Evolutionary conservation across 306 rosid genomes (phyloP), one percentile per base, ranked within the genome.

Genomic region (Oxytropis ochrocephala): DNA sequence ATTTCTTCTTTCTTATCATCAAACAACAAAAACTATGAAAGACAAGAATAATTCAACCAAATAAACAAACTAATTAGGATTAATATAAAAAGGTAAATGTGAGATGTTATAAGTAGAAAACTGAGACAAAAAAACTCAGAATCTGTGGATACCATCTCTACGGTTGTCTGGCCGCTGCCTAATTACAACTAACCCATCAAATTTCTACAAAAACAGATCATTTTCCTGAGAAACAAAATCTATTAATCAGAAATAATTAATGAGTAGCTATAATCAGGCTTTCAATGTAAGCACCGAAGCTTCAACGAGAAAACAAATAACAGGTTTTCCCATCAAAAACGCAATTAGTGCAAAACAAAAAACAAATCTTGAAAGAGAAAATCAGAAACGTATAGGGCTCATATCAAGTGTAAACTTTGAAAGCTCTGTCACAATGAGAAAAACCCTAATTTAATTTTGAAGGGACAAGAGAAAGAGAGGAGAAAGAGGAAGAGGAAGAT

Each of bases 131-230:
- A n/a, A 14, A 81, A n/a, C 90, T 70, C 88, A 85, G 12, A 78
- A 75, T 79, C 93, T 82, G 96, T 88, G 96, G 96, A 91, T 71
- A 78, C 80, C 96, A 91, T 85, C 87, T 7, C 93, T 91, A 87
- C 89, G 91, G 96, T 88, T 91, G 97, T 91, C 96, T 91, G 91
- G 97, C n/a, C 91, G 94, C 90, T 84, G 86, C 90, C 79, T 11
- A 67, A 77, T 64, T 49, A 59, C 55, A 82, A 70, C 60, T 72
- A 13, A 55, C 11, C 8, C 12, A n/a, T 54, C 6, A 1, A 8
- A 12, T 46, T 64, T 17, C 64, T 48, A 35, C 24, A 13, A 74
- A 63, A 62, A 64, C 21, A 10, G 7, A 21, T 52, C 63, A 46
- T 29, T 48, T 29, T 5, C 6, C 27, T 14, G 3, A 7, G 39